Conservation (phyloP, 2,329 filamentous ascomycete genomes). For the Sordariomycetes sp. region DNA sequence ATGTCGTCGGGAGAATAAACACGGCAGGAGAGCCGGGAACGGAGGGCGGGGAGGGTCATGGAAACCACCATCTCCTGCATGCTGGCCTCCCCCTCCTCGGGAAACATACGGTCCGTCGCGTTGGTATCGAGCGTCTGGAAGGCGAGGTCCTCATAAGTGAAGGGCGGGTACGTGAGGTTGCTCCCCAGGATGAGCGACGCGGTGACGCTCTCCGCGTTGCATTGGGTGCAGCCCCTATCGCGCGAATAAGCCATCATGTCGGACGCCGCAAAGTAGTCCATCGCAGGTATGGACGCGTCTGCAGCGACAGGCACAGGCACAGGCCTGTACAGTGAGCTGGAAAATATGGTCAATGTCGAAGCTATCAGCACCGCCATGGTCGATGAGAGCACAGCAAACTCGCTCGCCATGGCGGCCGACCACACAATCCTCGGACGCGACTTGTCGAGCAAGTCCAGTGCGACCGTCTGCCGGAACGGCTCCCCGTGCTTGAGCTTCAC, state of each 20-base stretch:
- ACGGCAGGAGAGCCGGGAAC: conserved; percentile 18
- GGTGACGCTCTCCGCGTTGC: conserved; percentile 15
- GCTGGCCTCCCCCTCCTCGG: conserved; percentile 9
- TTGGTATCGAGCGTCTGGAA: conserved; percentile 13
- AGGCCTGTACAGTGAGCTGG: conserved; percentile 19
- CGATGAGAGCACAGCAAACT: conserved; percentile 16
- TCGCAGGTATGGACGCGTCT: conserved; percentile 12
- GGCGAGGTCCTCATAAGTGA: conserved; percentile 21
- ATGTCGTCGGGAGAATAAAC: conserved; percentile 13
- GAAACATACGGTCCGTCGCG: conserved; percentile 2
- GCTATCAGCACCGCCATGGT: conserved; percentile 16
- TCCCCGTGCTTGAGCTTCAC: conserved; percentile 15
- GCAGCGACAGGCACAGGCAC: conserved; percentile 13
- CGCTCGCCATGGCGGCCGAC: conserved; percentile 9
- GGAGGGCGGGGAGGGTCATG: conserved; percentile 18
- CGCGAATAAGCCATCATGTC: not conserved
- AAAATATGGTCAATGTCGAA: conserved; percentile 18
- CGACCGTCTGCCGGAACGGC: conserved; percentile 17
- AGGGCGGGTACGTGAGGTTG: conserved; percentile 21
- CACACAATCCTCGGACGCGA: not conserved
- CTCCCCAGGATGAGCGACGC: conserved; percentile 22
- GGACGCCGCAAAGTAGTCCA: conserved; percentile 16
- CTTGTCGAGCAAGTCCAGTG: conserved; percentile 20
- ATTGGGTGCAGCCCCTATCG: conserved; percentile 10
- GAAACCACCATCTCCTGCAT: conserved; percentile 3